Evolutionary conservation across 1,284 basidiomycete genomes (phyloP).

Genomic region (Naganishia sp.): DNA sequence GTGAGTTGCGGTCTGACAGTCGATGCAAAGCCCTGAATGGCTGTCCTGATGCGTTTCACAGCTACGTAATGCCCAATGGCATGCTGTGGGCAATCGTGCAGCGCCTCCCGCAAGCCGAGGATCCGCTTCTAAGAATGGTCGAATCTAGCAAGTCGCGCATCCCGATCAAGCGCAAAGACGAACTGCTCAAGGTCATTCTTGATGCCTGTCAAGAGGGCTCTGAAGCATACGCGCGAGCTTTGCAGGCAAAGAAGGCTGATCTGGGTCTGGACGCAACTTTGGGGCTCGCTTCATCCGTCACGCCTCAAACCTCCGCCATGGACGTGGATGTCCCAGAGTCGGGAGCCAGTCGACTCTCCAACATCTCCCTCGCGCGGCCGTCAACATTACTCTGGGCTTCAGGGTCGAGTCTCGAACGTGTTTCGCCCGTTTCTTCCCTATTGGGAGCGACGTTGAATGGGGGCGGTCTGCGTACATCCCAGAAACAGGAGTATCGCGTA

Average conservation of each 20-base stretch:
- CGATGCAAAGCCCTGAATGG: not conserved
- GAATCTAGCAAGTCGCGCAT: conserved; percentile 35
- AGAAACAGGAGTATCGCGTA: too few species aligned
- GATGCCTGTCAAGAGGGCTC: conserved; percentile 55
- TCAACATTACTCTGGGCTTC: conserved; percentile 3
- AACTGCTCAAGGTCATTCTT: conserved; percentile 65
- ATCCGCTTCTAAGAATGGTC: conserved; percentile 52
- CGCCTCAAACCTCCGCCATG: not conserved
- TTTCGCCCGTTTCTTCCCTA: not conserved
- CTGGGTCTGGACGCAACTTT: not conserved
- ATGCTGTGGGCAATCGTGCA: conserved; percentile 67
- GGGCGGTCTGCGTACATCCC: too few species aligned
- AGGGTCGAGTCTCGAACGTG: not conserved
- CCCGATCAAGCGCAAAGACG: conserved; percentile 58
- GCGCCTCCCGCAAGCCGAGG: conserved; percentile 62
- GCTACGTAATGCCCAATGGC: conserved; percentile 67
- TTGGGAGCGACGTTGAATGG: not conserved
- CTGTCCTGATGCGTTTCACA: conserved; percentile 9
- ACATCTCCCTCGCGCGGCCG: not conserved
- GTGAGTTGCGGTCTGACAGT: conserved; percentile 55
- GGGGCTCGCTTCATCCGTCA: not conserved
- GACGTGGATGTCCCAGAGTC: not conserved
- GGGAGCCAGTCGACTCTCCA: not conserved
- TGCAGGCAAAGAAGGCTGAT: conserved; percentile 8
- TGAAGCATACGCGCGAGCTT: conserved; percentile 4